Evolutionary conservation across 192 early-diverging fungal genomes (phyloP).

Genomic region (Umbelopsis ramanniana): DNA sequence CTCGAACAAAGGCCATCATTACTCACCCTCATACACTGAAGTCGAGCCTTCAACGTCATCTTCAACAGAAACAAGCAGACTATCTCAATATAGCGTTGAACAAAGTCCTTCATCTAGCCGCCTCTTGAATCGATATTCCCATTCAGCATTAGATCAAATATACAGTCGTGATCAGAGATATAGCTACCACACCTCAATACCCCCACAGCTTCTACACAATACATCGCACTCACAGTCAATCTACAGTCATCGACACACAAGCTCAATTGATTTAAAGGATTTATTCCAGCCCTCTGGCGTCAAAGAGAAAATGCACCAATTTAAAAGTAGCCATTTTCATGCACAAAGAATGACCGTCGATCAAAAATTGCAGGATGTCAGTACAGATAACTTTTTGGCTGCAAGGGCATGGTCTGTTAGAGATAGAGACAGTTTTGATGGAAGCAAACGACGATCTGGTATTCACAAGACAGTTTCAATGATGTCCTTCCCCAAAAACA

Average conservation of each 20-base stretch:
- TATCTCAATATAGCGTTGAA: not conserved
- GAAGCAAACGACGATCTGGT: constrained; percentile 3
- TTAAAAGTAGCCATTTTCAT: constrained; percentile 37
- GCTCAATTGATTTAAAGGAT: constrained; percentile 11
- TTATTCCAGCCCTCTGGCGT: constrained; percentile 5
- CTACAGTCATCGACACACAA: constrained; percentile 7
- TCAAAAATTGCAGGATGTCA: constrained; percentile 39
- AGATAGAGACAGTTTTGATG: constrained; percentile 23
- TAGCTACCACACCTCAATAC: not conserved
- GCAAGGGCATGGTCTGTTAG: constrained; percentile 32
- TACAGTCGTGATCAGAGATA: not conserved
- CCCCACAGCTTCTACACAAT: not conserved
- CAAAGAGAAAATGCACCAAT: constrained; percentile 36
- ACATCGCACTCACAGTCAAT: not conserved
- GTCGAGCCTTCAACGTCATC: not conserved
- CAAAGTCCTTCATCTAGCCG: not conserved
- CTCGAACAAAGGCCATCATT: not conserved
- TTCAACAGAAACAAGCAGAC: not conserved
- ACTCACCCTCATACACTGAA: not conserved
- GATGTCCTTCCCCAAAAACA: constrained; percentile 7
- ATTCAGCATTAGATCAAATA: constrained; percentile 5
- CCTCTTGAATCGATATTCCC: constrained; percentile 9
- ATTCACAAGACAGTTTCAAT: constrained; percentile 16
- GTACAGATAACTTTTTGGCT: constrained; percentile 37
- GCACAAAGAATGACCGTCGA: constrained; percentile 30